Conservation (phyloP, 345 rosid genomes). For the Zanthoxylum bungeanum region DNA sequence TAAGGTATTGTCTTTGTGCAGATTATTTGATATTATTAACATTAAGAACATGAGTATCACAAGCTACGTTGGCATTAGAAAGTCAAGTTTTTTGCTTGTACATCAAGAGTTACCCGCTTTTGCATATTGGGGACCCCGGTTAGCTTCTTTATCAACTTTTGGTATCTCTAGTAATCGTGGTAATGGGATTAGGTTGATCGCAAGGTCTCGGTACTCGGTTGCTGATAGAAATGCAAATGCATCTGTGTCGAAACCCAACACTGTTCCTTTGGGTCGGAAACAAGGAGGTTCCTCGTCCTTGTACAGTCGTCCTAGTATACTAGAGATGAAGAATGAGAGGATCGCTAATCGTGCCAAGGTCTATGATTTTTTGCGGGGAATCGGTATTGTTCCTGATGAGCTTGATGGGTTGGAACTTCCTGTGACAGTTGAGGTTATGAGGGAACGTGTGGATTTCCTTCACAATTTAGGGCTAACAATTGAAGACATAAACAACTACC, state of each 20-base stretch:
- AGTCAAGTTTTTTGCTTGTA: constrained; percentile 51
- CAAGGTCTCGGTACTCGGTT: constrained; percentile 37
- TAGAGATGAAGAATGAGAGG: constrained; percentile 64
- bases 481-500: constrained; percentile 82
- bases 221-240: constrained; percentile 44
- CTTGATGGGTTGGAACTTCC: constrained; percentile 95
- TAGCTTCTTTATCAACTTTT: constrained; percentile 23
- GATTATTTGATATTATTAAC: constrained; percentile 8
- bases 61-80: constrained; percentile 46
- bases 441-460: constrained; percentile 84
- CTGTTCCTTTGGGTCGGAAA: constrained; percentile 29
- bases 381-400: constrained; percentile 73
- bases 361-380: constrained; percentile 60
- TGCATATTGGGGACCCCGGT: constrained; percentile 22
- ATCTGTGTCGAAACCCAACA: constrained; percentile 27
- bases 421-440: constrained; percentile 75
- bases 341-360: constrained; percentile 71
- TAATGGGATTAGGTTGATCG: constrained; percentile 26
- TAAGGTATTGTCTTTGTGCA: constrained; percentile 15
- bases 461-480: constrained; percentile 69
- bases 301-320: constrained; percentile 69
- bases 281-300: constrained; percentile 50
- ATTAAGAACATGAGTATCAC: constrained; percentile 48
- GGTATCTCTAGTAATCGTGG: constrained; percentile 29
- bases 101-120: constrained; percentile 58